phyloP scores from a whole-genome alignment of 1,284 basidiomycete genomes.

The Grifola frondosa region DNA sequence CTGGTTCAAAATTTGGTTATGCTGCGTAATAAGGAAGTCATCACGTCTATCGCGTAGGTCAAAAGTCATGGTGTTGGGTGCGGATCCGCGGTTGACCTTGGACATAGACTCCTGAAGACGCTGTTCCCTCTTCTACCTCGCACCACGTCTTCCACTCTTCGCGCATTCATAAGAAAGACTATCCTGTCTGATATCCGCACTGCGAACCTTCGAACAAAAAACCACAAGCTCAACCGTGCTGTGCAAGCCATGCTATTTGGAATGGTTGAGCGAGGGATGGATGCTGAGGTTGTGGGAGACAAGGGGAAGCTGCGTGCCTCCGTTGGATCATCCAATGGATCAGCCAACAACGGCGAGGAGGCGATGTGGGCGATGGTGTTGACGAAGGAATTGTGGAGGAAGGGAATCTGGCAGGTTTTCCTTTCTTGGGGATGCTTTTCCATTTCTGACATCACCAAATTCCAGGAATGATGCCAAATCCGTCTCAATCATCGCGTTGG shows the following conservation, averaged over 20 bases:
- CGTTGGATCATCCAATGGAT: slow-evolving; percentile 38
- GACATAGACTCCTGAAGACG: slow-evolving; percentile 77
- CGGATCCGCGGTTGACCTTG: too few relatives aligned
- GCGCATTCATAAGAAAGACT: slow-evolving; percentile 87
- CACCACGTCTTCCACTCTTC: slow-evolving; percentile 82
- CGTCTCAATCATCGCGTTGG: slow-evolving; percentile 89
- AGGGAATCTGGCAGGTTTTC: slow-evolving; percentile 78
- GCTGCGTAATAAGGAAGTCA: slow-evolving; percentile 90
- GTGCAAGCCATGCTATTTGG: slow-evolving; percentile 96
- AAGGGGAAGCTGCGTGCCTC: slow-evolving; percentile 68
- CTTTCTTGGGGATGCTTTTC: neutral
- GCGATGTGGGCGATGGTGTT: slow-evolving; percentile 98
- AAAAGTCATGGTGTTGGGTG: slow-evolving; percentile 2
- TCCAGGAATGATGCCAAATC: slow-evolving; percentile 88
- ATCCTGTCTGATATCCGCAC: slow-evolving; percentile 95
- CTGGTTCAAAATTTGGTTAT: slow-evolving; percentile 90
- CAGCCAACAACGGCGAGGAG: slow-evolving; percentile 68
- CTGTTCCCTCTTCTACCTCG: slow-evolving; percentile 93
- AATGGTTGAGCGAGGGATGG: slow-evolving; percentile 93
- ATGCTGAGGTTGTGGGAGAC: slow-evolving; percentile 75
- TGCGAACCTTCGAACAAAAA: slow-evolving; percentile 87
- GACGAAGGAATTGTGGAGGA: slow-evolving; percentile 94
- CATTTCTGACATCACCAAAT: neutral
- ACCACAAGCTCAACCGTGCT: slow-evolving; percentile 94
- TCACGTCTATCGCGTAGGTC: slow-evolving; percentile 87